Conservation (phyloP, 345 rosid genomes). For the Nephelium lappaceum region DNA sequence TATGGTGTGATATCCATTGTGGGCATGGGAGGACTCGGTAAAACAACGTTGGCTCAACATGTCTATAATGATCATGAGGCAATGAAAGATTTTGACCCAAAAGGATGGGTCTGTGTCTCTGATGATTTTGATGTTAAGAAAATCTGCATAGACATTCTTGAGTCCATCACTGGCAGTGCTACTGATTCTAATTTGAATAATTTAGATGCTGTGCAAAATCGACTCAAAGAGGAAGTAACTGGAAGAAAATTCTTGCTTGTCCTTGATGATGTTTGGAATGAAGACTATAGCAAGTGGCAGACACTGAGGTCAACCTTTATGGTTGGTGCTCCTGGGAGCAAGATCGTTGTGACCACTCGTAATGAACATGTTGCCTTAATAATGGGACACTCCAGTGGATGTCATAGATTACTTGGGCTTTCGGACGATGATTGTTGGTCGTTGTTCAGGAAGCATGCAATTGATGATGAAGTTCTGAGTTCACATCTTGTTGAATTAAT, state of each 20-base stretch:
- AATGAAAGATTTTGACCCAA: not conserved
- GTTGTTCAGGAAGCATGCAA: no score
- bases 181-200: not conserved
- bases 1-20: not conserved
- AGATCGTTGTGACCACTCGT: no score
- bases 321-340: not conserved
- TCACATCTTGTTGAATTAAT: no score
- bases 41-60: not conserved
- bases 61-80: not conserved
- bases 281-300: not conserved
- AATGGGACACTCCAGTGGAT: no score
- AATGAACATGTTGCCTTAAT: no score
- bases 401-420: no score
- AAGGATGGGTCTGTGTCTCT: not conserved
- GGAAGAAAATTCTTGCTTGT: not conserved
- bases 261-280: conserved; percentile 2
- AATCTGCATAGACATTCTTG: not conserved
- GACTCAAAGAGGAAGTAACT: not conserved
- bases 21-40: not conserved
- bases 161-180: not conserved
- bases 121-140: not conserved
- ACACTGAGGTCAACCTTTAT: not conserved
- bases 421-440: no score
- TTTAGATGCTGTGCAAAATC: not conserved
- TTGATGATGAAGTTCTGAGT: no score